Base-by-base conservation (phyloP, 2,329 filamentous ascomycete genomes). In the Fusarium sp. region DNA sequence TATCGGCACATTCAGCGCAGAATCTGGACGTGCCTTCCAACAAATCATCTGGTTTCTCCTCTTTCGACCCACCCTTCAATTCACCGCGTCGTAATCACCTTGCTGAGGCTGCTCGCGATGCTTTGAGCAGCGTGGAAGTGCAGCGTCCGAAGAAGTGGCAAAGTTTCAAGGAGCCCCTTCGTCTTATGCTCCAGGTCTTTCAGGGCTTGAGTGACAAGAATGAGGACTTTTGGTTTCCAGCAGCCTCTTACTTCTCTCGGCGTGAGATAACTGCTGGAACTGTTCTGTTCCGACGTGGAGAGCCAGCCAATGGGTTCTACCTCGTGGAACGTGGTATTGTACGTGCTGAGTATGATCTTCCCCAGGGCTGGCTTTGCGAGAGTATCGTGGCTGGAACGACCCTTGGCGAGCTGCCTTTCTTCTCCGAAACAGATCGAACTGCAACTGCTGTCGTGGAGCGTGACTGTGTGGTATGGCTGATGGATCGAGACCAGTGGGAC, bases 371-470 rank as follows among this genome's bases (percentile, higher is more conserved):
- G 76, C 93, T 97, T 76, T 94, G 93, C 70, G 96, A 99, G 82
- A 94, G 94, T 78, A 98, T 98, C 62, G 92, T 98, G 3, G 94
- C 95, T 0, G 96, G 96, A 22, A 96, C 96, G 4, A 98, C 96
- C 1, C 98, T 96, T 77, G 96, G 96, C 41, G 96, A 99, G 84
- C 83, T 99, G 60, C 96, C 96, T 0, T 99, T 99, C 85, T 99
- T 99, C 84, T 94, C 92, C 6, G 94, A 97, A 79, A 98, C 96
- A 4, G 87, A 90, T 59, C 89, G 96, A 24, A 98, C 95, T 8
- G 95, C 95, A 4, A 98, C 93, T 0, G 95, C 97, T 17, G 87
- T 91, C 48, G 94, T 94, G 4, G 95, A 98, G 80, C 89, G 91
- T 61, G 92, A 96, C 75, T 93, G 92, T 70, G 90, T 96, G 2